A percentile compares a stretch with the other conserved stretches of the same genome.
phyloP scores from a whole-genome alignment of 495 filamentous ascomycete genomes.

The Aspergillus wentii region DNA sequence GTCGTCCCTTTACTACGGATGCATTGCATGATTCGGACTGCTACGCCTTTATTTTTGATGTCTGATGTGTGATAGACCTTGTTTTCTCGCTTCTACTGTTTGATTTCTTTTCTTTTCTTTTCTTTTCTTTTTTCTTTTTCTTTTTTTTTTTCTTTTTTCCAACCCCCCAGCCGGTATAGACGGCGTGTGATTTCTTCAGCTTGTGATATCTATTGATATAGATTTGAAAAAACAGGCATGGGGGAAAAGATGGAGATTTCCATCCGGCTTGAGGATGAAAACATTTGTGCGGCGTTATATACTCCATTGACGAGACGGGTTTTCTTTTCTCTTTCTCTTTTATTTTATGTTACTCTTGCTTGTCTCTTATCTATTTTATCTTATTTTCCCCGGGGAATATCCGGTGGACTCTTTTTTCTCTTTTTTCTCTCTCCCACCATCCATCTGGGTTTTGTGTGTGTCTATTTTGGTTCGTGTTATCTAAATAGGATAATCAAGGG shows the following conservation, averaged over 20 bases:
- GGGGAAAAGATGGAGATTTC: not conserved
- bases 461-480: too few relatives aligned
- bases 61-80: conserved; percentile 7
- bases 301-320: not conserved
- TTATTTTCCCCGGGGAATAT: too few relatives aligned
- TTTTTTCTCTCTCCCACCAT: too few relatives aligned
- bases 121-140: conserved; percentile 2
- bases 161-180: conserved; percentile 7
- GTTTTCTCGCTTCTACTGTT: conserved; percentile 3
- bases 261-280: not conserved
- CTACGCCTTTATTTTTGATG: too few relatives aligned
- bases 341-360: too few relatives aligned
- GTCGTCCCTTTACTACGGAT: conserved; percentile 3
- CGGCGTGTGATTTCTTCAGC: conserved; percentile 6
- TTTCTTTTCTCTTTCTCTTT: too few relatives aligned
- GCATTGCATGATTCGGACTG: conserved; percentile 11
- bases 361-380: not conserved
- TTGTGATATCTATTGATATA: not conserved
- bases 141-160: conserved; percentile 1
- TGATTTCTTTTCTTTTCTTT: conserved; percentile 1
- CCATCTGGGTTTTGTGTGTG: too few relatives aligned
- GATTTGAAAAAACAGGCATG: conserved; percentile 1
- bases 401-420: too few relatives aligned
- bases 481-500: too few relatives aligned
- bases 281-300: not conserved